Percentiles rank a stretch among this genome's conserved stretches.
Evolutionary conservation across 1,139 yeast species (phyloP).

Genomic region (Taiozyma sp.): DNA sequence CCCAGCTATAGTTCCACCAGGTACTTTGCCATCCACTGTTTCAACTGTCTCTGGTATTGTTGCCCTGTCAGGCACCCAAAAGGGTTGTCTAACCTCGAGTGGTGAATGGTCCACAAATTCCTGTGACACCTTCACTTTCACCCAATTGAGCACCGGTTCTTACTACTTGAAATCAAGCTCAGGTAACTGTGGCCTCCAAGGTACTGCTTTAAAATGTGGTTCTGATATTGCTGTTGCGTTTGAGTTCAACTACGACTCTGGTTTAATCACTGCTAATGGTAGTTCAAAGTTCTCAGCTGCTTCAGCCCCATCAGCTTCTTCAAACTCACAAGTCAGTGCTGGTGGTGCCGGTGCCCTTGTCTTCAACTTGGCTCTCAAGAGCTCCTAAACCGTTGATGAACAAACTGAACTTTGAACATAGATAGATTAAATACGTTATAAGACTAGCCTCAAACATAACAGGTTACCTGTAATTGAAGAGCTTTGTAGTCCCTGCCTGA

Average conservation of each 20-base stretch:
- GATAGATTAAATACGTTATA: no score
- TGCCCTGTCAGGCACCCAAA: background rate
- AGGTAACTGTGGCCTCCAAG: background rate
- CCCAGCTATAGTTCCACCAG: background rate
- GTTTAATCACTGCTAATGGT: conserved; percentile 1
- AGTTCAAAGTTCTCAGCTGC: background rate
- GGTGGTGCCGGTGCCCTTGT: background rate
- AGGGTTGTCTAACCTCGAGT: background rate
- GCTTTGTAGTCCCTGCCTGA: no score
- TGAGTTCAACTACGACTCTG: conserved; percentile 2
- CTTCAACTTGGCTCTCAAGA: background rate
- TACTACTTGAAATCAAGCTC: background rate
- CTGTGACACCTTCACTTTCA: conserved; percentile 2
- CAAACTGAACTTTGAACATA: no score
- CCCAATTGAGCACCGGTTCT: conserved; percentile 1
- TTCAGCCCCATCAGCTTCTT: background rate
- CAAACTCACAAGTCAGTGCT: background rate
- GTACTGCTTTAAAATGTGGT: background rate
- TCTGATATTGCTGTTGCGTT: background rate
- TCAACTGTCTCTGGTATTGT: background rate
- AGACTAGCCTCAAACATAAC: no score
- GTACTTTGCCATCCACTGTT: background rate
- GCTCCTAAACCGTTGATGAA: background rate
- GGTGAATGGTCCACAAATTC: conserved; percentile 1
- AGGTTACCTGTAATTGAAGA: no score